Evolutionary conservation across 73 alveolate genomes (phyloP).

Genomic region (Stentor coeruleus): DNA sequence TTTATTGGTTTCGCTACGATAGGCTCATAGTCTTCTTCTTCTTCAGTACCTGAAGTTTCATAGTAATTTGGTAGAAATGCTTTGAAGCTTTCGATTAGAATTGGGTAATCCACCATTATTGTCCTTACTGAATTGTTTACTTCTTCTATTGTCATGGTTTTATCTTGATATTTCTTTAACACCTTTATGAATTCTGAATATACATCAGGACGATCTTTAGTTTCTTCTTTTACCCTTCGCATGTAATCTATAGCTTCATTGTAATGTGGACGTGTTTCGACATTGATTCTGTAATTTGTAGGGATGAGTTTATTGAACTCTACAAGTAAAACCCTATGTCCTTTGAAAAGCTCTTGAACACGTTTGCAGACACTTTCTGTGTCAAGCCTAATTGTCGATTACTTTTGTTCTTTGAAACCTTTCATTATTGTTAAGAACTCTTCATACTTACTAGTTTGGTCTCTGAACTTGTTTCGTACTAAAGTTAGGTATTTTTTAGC

Average conservation of each 20-base stretch:
- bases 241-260: conserved; percentile 27
- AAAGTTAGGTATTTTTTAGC: conserved; percentile 1
- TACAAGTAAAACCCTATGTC: conserved; percentile 1
- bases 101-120: background rate
- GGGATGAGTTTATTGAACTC: conserved; percentile 30
- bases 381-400: conserved; percentile 15
- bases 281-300: background rate
- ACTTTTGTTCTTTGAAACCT: conserved; percentile 29
- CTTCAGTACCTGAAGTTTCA: background rate
- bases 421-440: conserved; percentile 26
- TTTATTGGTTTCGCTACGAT: background rate
- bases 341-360: conserved; percentile 29
- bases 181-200: conserved; percentile 1
- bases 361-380: conserved; percentile 15
- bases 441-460: background rate
- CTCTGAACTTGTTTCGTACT: conserved; percentile 8
- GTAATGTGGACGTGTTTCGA: conserved; percentile 31
- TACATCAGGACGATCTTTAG: background rate
- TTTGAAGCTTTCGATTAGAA: conserved; percentile 1
- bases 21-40: background rate
- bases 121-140: conserved; percentile 8
- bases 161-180: background rate
- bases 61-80: conserved; percentile 14
- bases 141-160: conserved; percentile 11
- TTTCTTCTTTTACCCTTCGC: conserved; percentile 25